Evolutionary conservation across 306 rosid species (phyloP), one percentile per base, ranked within the genome.

Genomic region (Quercus engelmannii): DNA sequence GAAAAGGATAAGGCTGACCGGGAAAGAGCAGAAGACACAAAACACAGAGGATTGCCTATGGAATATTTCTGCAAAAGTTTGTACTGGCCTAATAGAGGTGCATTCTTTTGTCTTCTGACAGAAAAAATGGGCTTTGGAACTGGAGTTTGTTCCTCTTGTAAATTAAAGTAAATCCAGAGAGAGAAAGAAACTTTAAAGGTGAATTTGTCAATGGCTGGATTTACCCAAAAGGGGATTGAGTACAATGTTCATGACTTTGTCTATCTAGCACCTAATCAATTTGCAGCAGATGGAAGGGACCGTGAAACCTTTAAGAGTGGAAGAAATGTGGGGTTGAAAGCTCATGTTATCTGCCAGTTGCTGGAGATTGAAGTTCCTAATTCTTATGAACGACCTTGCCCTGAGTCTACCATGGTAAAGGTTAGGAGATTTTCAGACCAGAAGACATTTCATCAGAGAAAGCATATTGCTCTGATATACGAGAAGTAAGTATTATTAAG

Each of bases 61-160:
- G 99, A 95, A 76, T 95, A 86, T 69, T 90, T 83, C 79, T 91
- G 98, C 77, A 95, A 90, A 88, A 89, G 91, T 86, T 75, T 92
- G 79, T 95, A 95, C 79, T 93, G 90, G 83, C 97, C 99, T 35
- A 92, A 90, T 79, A 88, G 83, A 85, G 98, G 98, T 71, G 98
- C 94, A 78, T 95, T 91, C 89, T 77, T 83, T 75, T 71, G 87
- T 64, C 88, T 95, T 81, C 89, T 91, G 25, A 68, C 14, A 72
- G 88, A 88, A 75, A 79, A 81, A 30, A 78, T 93, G 81, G 99
- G 97, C 71, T 80, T 85, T 55, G 98, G 97, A 41, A 89, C 92
- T 20, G 99, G 96, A 55, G 49, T 71, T 41, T 95, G 99, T 83
- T 71, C 84, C 71, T 86, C 97, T 74, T 95, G 99, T 85, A 76